These are phyloP conservation scores for Inga leiocalycina DNA, from an alignment of 306 rosid genomes.

Conservation along the genomic window DNA sequence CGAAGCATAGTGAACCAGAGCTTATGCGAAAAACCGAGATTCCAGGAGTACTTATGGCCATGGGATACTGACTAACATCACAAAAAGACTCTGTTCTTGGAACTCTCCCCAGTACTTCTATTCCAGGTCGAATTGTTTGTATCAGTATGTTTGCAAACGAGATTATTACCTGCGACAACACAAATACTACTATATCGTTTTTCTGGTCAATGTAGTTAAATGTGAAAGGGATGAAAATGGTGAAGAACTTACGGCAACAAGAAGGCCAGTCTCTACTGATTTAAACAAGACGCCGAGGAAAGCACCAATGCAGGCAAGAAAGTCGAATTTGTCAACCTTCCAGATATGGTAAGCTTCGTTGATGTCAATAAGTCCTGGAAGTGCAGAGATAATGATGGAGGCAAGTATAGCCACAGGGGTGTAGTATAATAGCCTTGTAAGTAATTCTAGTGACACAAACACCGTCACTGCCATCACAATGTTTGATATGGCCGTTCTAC, in stretches of 20 bases:
- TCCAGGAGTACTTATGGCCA: constrained; percentile 71
- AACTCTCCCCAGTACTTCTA: constrained; percentile 72
- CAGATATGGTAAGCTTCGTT: constrained; percentile 62
- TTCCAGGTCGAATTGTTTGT: constrained; percentile 70
- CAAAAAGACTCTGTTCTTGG: constrained; percentile 75
- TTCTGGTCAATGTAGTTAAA: background rate
- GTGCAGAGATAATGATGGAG: constrained; percentile 82
- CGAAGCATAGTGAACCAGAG: constrained; percentile 83
- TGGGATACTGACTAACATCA: constrained; percentile 72
- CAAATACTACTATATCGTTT: background rate
- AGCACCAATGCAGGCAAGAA: constrained; percentile 76
- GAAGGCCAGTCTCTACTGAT: constrained; percentile 74
- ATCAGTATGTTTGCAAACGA: constrained; percentile 80
- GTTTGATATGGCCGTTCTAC: constrained; percentile 68
- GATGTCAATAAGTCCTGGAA: constrained; percentile 76
- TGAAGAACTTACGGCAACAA: constrained; percentile 59
- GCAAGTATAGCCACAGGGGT: constrained; percentile 90
- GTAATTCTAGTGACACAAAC: constrained; percentile 56
- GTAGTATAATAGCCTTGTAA: constrained; percentile 74
- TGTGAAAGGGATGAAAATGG: background rate
- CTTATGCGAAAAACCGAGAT: constrained; percentile 62
- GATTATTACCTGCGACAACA: constrained; percentile 61
- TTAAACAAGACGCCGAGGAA: constrained; percentile 75
- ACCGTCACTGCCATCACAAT: constrained; percentile 82
- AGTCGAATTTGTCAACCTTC: constrained; percentile 83